Percentiles rank a stretch among this genome's conserved stretches.
phyloP scores from a whole-genome alignment of 163 green algal genomes.

The Scenedesmus sp. region DNA sequence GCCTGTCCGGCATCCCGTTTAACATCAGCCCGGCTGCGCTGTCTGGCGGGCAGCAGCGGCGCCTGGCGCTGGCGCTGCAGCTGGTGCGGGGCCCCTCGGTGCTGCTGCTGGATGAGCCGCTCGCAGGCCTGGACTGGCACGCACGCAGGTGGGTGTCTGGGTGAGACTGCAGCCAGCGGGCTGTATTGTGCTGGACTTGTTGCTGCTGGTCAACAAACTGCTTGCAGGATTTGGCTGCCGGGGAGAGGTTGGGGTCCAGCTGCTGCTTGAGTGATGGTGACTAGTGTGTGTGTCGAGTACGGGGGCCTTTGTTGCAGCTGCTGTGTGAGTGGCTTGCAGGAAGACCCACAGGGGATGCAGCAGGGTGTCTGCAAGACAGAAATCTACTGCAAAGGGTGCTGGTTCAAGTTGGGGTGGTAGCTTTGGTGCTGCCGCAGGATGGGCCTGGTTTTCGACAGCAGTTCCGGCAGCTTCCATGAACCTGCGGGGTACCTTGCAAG shows the following conservation, averaged over 20 bases:
- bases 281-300: constrained; percentile 82
- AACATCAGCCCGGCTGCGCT: constrained; percentile 76
- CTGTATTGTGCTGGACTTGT: no score
- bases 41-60: constrained; percentile 93
- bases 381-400: no score
- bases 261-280: no score
- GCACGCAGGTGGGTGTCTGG: constrained; percentile 58
- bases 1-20: constrained; percentile 78
- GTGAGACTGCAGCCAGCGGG: no score
- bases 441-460: no score
- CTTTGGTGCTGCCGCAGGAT: constrained; percentile 50
- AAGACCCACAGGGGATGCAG: no score
- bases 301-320: constrained; percentile 65
- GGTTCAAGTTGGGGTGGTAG: no score
- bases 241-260: no score
- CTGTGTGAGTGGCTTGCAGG: neutral
- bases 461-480: no score
- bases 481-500: neutral
- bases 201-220: no score
- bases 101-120: constrained; percentile 96
- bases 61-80: constrained; percentile 94
- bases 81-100: constrained; percentile 78
- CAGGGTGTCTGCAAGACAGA: neutral
- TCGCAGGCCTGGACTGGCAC: constrained; percentile 94
- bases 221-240: no score